Base-by-base conservation (phyloP, 2,329 filamentous ascomycete species). In the Aspergillus cejpii region DNA sequence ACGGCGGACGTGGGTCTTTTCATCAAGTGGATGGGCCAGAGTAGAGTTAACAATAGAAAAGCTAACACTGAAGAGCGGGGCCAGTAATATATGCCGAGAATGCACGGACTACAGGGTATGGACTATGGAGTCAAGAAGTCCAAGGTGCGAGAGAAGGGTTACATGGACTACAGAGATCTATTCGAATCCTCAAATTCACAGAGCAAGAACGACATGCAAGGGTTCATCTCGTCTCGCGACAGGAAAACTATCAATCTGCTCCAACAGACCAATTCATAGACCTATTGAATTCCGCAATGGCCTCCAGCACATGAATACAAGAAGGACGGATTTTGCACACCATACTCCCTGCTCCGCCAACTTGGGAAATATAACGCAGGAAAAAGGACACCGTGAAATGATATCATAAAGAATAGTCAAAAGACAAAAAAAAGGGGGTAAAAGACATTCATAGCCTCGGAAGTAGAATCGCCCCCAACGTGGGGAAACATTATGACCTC, bases 1-100 rank as follows among this genome's bases (percentile, higher is more conserved):
- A 63, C 66, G 15, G 60, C 58, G 12, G 64, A 67, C 57, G 65
- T 68, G 43, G 64, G 64, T n/a, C 56, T 66, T 37, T 68, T 68
- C 49, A 52, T 68, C 36, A 50, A 49, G 17, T 68, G 65, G 65
- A 55, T 49, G 15, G 54, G 45, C 39, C 45, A 48, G 12, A 34
- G 45, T n/a, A 48, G 57, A 44, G 37, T 15, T 12, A 31, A 42
- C 33, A 33, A 17, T 41, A 11, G n/a, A 31, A 7, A 12, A 8
- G 28, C 28, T 31, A 14, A 14, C n/a, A 34, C 31, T 10, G 8
- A 24, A 24, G 23, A 24, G 23, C 23, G 8, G 23, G 23, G 8
- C 23, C 4, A 4, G 4, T 24, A 8, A 24, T 24, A n/a, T n/a
- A n/a, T n/a, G n/a, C n/a, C n/a, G 23, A 24, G 23, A 24, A 24